Evolutionary conservation across 2,329 filamentous ascomycete species (phyloP).

Genomic region (Neoscytalidium dimidiatum): DNA sequence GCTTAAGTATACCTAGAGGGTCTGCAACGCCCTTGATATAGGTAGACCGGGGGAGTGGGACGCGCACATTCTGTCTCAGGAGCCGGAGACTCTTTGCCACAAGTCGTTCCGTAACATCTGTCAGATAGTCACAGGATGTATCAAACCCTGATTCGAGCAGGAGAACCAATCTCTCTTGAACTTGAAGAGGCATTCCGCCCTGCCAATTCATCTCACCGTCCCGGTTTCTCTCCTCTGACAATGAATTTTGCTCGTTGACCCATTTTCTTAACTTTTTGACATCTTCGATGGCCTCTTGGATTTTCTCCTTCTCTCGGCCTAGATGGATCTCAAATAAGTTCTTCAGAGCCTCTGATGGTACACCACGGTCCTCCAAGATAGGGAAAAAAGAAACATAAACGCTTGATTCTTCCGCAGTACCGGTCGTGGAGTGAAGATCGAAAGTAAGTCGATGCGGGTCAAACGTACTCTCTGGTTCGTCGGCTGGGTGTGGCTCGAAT

Average conservation of each 20-base stretch:
- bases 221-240: slow-evolving; percentile 34
- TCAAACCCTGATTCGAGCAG: slow-evolving; percentile 57
- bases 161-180: slow-evolving; percentile 32
- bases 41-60: slow-evolving; percentile 63
- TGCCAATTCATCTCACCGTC: slow-evolving; percentile 27
- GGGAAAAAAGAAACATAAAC: slow-evolving; percentile 71
- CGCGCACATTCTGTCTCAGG: slow-evolving; percentile 59
- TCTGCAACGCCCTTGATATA: slow-evolving; percentile 70
- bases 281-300: slow-evolving; percentile 54
- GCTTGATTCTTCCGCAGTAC: slow-evolving; percentile 52
- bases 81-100: slow-evolving; percentile 56
- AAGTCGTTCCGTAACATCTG: slow-evolving; percentile 49
- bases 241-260: slow-evolving; percentile 39
- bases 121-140: slow-evolving; percentile 53
- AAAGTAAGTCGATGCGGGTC: slow-evolving; percentile 61
- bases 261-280: slow-evolving; percentile 57
- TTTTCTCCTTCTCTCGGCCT: slow-evolving; percentile 52
- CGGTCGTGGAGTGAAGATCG: slow-evolving; percentile 59
- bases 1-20: slow-evolving; percentile 60
- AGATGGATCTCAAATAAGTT: slow-evolving; percentile 55
- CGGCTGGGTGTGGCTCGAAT: slow-evolving; percentile 52
- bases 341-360: slow-evolving; percentile 48
- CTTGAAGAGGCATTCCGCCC: slow-evolving; percentile 27
- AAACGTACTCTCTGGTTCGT: slow-evolving; percentile 41
- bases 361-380: slow-evolving; percentile 64